Base-by-base conservation (phyloP, 352 stramenopile genomes). In the Globisporangium cystogenes region DNA sequence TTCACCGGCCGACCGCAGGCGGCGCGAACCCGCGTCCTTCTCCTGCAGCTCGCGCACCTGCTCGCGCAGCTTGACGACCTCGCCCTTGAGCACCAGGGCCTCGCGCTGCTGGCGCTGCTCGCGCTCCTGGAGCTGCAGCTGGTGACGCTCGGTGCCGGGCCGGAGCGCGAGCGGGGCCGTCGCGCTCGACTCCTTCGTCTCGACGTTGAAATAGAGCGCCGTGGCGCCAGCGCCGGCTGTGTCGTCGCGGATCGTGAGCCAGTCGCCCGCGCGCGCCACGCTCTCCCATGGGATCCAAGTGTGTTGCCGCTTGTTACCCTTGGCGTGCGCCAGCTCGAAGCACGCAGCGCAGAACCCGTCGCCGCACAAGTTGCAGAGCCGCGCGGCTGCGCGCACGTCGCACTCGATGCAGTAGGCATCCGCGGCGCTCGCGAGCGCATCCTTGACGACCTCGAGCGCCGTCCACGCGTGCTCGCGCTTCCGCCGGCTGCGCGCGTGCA, bases 371-470 rank as follows among this genome's bases (percentile, higher is more conserved):
- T 91, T 94, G 49, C 83, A 94, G 3, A 92, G 56, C 33, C 52
- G 61, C 5, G 68, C 67, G 8, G 64, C 72, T 1, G 49, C 39
- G 15, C 60, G 67, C 3, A 89, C 53, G 24, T 87, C 79, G 26
- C 83, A 94, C 53, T 86, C 76, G 6, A 82, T 68, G 43, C 82
- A 92, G 42, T 89, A 87, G 0, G 57, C 62, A 54, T 94, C 83
- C 1, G 57, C 72, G 16, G 77, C 75, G 16, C 48, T 69, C 33
- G 51, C 18, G 1, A 91, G 62, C 47, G 77, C 43, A 23, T 85
- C 74, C 24, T 87, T 86, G 15, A 85, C 35, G 4, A 90, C 67
- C 31, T 87, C 70, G 5, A 87, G 53, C 4, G 49, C 3, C 27
- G 55, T 68, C 48, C 69, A 86, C 0, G 45, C 46, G 53, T 91